These are phyloP conservation scores for Aureobasidium uvarum DNA, from an alignment of 2,329 filamentous ascomycete species.

Conservation along the genomic window DNA sequence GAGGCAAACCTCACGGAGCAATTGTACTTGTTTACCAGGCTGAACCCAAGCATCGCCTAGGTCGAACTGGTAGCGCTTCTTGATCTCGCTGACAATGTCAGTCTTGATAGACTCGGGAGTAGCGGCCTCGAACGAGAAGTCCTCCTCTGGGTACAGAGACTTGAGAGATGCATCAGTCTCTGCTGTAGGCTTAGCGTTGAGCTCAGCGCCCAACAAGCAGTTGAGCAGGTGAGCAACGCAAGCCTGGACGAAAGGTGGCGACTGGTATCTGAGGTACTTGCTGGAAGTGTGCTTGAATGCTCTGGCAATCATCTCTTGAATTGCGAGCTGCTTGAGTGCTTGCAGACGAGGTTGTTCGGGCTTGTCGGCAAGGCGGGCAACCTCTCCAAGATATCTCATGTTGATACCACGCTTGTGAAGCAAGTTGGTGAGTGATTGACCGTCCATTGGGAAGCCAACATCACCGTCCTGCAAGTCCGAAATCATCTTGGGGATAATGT, in stretches of 20 bases:
- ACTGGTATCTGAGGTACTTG: slow-evolving; percentile 73
- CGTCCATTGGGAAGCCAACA: slow-evolving; percentile 97
- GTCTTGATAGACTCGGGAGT: slow-evolving; percentile 69
- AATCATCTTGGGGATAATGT: slow-evolving; percentile 79
- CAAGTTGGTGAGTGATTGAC: slow-evolving; percentile 81
- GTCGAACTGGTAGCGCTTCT: slow-evolving; percentile 72
- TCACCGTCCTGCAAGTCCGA: slow-evolving; percentile 88
- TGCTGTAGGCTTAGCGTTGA: slow-evolving; percentile 74
- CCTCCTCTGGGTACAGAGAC: slow-evolving; percentile 73
- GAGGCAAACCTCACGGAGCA: slow-evolving; percentile 83
- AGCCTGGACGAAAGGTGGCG: slow-evolving; percentile 73
- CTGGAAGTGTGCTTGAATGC: slow-evolving; percentile 91
- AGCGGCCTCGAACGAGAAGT: slow-evolving; percentile 75
- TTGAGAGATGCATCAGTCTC: slow-evolving; percentile 74
- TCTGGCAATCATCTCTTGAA: slow-evolving; percentile 93
- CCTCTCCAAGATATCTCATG: slow-evolving; percentile 86
- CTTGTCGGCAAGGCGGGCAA: slow-evolving; percentile 64
- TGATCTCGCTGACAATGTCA: slow-evolving; percentile 69
- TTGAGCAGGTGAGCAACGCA: slow-evolving; percentile 88
- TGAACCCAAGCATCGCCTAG: slow-evolving; percentile 67
- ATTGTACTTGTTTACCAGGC: slow-evolving; percentile 69
- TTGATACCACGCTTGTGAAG: slow-evolving; percentile 98
- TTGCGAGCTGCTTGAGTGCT: slow-evolving; percentile 71
- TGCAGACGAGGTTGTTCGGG: slow-evolving; percentile 67
- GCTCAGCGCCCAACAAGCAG: slow-evolving; percentile 75